phyloP scores from a whole-genome alignment of 257 asterid species.

The Forsythia suspensa region DNA sequence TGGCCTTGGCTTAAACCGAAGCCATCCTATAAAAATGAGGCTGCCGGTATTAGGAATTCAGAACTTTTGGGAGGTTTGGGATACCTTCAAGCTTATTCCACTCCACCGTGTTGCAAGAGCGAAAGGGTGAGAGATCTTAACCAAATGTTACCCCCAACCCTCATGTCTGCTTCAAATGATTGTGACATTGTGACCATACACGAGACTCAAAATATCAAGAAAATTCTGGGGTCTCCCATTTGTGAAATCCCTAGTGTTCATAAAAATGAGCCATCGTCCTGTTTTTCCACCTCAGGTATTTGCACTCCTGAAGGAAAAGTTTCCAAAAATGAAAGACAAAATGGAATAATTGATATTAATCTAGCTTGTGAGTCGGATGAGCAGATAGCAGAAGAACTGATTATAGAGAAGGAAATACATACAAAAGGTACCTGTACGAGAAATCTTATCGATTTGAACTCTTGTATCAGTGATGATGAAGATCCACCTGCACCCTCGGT shows the following conservation, averaged over 20 bases:
- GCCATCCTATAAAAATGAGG: constrained; percentile 31
- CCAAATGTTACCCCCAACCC: constrained; percentile 31
- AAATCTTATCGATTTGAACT: constrained; percentile 72
- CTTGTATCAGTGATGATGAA: constrained; percentile 64
- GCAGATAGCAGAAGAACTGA: constrained; percentile 34
- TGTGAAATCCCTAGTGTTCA: constrained; percentile 34
- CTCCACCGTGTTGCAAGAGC: constrained; percentile 17
- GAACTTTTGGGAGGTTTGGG: constrained; percentile 23
- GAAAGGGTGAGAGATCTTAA: constrained; percentile 54
- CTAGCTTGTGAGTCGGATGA: constrained; percentile 66
- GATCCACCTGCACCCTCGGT: constrained; percentile 46
- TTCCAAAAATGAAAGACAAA: constrained; percentile 35
- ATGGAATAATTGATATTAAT: constrained; percentile 68
- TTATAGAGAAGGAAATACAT: constrained; percentile 33
- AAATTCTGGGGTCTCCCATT: constrained; percentile 77
- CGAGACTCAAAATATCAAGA: constrained; percentile 43
- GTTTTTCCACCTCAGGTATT: constrained; percentile 36
- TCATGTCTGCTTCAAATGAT: constrained; percentile 29
- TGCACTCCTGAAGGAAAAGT: constrained; percentile 27
- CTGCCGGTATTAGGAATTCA: constrained; percentile 23
- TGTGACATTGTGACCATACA: constrained; percentile 22
- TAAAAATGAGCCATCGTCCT: constrained; percentile 35
- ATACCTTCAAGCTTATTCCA: constrained; percentile 34
- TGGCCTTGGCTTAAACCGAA: constrained; percentile 79
- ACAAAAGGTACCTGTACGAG: constrained; percentile 24